phyloP scores from a whole-genome alignment of 1,284 basidiomycete genomes.

The Pisolithus thermaeus region DNA sequence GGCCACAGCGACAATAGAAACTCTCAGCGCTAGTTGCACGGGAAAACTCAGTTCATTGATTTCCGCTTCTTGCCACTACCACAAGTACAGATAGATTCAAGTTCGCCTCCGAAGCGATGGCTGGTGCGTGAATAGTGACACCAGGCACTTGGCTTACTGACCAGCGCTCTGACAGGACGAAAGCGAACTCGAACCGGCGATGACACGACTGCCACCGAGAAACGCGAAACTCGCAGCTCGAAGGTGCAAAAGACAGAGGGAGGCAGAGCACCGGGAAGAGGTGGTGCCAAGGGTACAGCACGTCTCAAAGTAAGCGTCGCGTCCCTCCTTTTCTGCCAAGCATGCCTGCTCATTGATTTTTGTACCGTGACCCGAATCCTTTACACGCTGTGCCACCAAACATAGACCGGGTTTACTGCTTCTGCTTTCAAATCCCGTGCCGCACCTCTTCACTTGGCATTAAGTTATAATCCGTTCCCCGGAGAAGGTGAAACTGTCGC shows the following conservation, averaged over 20 bases:
- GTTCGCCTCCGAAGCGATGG: slow-evolving; percentile 18
- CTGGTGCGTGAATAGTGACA: slow-evolving; percentile 20
- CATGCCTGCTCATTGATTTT: neutral
- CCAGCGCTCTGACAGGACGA: slow-evolving; percentile 29
- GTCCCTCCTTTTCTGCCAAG: neutral
- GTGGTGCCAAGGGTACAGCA: slow-evolving; percentile 37
- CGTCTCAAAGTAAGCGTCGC: slow-evolving; percentile 23
- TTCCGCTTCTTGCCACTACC: neutral
- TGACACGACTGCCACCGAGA: slow-evolving; percentile 26
- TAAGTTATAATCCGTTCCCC: slow-evolving; percentile 62
- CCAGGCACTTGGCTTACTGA: slow-evolving; percentile 12
- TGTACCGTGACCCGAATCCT: neutral
- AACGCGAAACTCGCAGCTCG: slow-evolving; percentile 38
- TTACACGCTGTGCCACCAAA: neutral
- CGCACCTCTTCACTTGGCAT: slow-evolving; percentile 57
- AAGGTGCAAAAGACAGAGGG: slow-evolving; percentile 45
- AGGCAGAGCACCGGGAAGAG: slow-evolving; percentile 17
- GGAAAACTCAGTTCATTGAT: slow-evolving; percentile 10
- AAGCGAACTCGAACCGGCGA: slow-evolving; percentile 42
- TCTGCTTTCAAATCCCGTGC: slow-evolving; percentile 59
- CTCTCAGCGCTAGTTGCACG: slow-evolving; percentile 1
- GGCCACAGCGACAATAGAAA: slow-evolving; percentile 1
- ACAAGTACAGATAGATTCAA: neutral
- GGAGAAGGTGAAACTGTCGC: slow-evolving; percentile 32
- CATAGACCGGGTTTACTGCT: slow-evolving; percentile 41